Percentiles rank a stretch among this genome's conserved stretches.
Evolutionary conservation across 2,329 filamentous ascomycete species (phyloP).

Genomic region (Ophiocordyceps camponoti-floridani): DNA sequence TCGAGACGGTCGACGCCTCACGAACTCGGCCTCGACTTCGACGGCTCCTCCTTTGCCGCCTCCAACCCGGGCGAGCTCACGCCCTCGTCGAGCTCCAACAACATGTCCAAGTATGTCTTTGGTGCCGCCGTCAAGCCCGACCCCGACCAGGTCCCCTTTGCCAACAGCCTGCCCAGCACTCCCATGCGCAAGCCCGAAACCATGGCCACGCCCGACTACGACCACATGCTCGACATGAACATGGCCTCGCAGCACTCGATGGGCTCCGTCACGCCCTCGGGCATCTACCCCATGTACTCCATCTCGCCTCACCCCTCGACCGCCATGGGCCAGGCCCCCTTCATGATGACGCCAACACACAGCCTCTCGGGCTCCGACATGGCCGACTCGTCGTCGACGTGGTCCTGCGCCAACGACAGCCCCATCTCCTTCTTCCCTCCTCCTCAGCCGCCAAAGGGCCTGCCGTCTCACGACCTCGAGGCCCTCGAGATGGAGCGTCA

Average conservation of each 20-base stretch:
- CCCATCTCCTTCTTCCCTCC: conserved; percentile 21
- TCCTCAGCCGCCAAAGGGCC: conserved; percentile 6
- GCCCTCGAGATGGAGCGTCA: conserved; percentile 17
- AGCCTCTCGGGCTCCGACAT: conserved; percentile 21
- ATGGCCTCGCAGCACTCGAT: conserved; percentile 14
- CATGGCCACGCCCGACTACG: conserved; percentile 17
- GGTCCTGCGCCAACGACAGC: conserved; percentile 21
- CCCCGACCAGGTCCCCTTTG: conserved; percentile 14
- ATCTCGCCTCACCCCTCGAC: conserved; percentile 14
- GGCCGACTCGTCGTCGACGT: conserved; percentile 17
- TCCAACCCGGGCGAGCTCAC: conserved; percentile 16
- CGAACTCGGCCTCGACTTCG: conserved; percentile 18
- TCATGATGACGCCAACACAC: conserved; percentile 22
- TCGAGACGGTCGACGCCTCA: conserved; percentile 25
- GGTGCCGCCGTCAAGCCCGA: conserved; percentile 16
- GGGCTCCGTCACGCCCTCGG: conserved; percentile 19
- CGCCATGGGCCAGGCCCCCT: conserved; percentile 12
- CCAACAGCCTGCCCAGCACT: conserved; percentile 15
- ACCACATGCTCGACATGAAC: conserved; percentile 20
- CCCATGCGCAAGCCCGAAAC: conserved; percentile 18
- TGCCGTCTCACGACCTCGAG: conserved; percentile 13
- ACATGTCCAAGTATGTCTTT: conserved; percentile 17
- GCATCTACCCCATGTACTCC: conserved; percentile 16
- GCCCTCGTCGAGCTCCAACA: conserved; percentile 13
- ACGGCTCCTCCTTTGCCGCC: conserved; percentile 11